Percentiles rank a stretch among this genome's conserved stretches.
Conservation (phyloP, 2,329 filamentous ascomycete species). For the Venturiaceae sp. region DNA sequence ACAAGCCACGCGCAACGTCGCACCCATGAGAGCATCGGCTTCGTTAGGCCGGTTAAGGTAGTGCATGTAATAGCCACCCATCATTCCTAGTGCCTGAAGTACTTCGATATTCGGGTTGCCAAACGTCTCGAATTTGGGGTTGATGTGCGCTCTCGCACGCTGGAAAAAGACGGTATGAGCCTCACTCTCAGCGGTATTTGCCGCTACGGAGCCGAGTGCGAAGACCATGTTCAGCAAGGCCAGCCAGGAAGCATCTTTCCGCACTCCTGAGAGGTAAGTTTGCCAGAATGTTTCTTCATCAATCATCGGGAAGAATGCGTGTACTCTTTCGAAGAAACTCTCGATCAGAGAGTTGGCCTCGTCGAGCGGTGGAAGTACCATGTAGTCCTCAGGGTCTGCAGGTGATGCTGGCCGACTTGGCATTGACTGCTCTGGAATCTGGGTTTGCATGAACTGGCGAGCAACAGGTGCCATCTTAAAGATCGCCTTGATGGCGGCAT, state of each 20-base stretch:
- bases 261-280: slow-evolving; percentile 47
- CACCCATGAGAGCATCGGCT: slow-evolving; percentile 63
- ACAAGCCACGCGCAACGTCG: slow-evolving; percentile 64
- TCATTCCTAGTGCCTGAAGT: slow-evolving; percentile 59
- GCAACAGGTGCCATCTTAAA: slow-evolving; percentile 43
- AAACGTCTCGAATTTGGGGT: slow-evolving; percentile 48
- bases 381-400: slow-evolving; percentile 24
- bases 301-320: slow-evolving; percentile 63
- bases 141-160: slow-evolving; percentile 56
- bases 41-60: slow-evolving; percentile 71
- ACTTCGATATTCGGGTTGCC: slow-evolving; percentile 65
- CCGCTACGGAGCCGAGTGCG: slow-evolving; percentile 62
- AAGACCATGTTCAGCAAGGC: slow-evolving; percentile 68
- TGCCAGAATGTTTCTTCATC: slow-evolving; percentile 62
- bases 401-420: slow-evolving; percentile 10
- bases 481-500: slow-evolving; percentile 64
- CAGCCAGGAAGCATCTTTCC: slow-evolving; percentile 61
- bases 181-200: slow-evolving; percentile 51
- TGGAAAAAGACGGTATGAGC: slow-evolving; percentile 62
- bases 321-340: slow-evolving; percentile 66
- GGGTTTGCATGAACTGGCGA: slow-evolving; percentile 35
- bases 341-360: slow-evolving; percentile 62
- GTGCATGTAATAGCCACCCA: slow-evolving; percentile 69
- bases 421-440: slow-evolving; percentile 17
- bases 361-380: slow-evolving; percentile 45